Conservation (phyloP, 768 basidiomycete genomes). For the Amanita jacksonii region DNA sequence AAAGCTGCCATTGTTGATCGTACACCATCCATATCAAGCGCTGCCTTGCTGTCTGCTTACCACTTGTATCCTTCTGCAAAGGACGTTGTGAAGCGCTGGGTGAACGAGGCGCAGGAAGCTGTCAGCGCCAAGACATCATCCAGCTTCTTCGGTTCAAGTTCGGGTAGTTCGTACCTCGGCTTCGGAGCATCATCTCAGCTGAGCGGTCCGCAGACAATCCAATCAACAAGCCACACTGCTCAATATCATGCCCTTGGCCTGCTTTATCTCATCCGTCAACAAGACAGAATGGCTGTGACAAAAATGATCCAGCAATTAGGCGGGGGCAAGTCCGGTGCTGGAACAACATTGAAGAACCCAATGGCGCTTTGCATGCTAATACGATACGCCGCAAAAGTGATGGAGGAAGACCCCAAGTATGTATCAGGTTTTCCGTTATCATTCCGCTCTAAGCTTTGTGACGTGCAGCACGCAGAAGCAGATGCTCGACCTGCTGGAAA, state of each 20-base stretch:
- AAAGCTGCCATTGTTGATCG: conserved; percentile 98
- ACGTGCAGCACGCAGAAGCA: conserved; percentile 70
- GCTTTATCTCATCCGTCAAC: conserved; percentile 89
- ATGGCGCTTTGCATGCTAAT: conserved; percentile 99
- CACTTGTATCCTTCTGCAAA: conserved; percentile 91
- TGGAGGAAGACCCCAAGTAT: conserved; percentile 98
- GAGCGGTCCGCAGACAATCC: conserved; percentile 64
- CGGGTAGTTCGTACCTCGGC: conserved; percentile 57
- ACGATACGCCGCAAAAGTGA: conserved; percentile 95
- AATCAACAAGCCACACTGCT: conserved; percentile 85
- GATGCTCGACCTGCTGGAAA: conserved; percentile 89
- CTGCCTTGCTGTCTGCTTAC: conserved; percentile 94
- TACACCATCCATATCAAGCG: conserved; percentile 90
- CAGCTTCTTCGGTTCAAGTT: conserved; percentile 51
- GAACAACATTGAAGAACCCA: conserved; percentile 83
- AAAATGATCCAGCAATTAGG: conserved; percentile 99
- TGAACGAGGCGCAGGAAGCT: conserved; percentile 97
- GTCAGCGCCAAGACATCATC: conserved; percentile 79
- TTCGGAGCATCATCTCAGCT: conserved; percentile 52
- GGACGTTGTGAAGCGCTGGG: conserved; percentile 97
- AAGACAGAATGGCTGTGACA: conserved; percentile 97
- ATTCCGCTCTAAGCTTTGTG: conserved; percentile 6
- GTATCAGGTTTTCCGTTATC: conserved; percentile 20
- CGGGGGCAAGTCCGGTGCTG: conserved; percentile 76
- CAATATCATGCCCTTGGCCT: conserved; percentile 97